Evolutionary conservation across 1,284 basidiomycete species (phyloP).

Genomic region (Tylopilus orsonianus): DNA sequence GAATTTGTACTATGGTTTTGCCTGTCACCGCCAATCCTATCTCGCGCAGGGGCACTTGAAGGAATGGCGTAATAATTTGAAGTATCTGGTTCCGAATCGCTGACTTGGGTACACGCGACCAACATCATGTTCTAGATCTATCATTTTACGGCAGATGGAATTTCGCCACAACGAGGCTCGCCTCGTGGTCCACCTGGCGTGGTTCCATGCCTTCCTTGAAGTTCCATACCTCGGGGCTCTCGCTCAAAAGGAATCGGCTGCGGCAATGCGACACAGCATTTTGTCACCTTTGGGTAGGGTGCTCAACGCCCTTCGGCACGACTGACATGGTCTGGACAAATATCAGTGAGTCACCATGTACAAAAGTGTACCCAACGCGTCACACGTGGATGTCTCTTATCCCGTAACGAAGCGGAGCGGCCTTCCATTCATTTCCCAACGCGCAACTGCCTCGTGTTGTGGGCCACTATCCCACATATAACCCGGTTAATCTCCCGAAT

Average conservation of each 20-base stretch:
- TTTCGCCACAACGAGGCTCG: slow-evolving; percentile 24
- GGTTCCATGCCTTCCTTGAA: slow-evolving; percentile 17
- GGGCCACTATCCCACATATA: slow-evolving; percentile 26
- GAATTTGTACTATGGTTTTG: background rate
- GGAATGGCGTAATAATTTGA: background rate
- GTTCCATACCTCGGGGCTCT: slow-evolving; percentile 6
- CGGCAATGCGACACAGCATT: slow-evolving; percentile 12
- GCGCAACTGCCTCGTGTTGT: slow-evolving; percentile 30
- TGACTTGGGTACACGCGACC: slow-evolving; percentile 15
- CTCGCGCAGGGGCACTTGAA: background rate
- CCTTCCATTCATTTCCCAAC: slow-evolving; percentile 29
- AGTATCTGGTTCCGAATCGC: slow-evolving; percentile 6
- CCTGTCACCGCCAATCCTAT: background rate
- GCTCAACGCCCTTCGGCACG: background rate
- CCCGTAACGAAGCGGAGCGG: slow-evolving; percentile 22
- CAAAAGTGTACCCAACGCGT: slow-evolving; percentile 2
- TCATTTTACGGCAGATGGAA: slow-evolving; percentile 10
- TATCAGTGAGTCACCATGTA: slow-evolving; percentile 8
- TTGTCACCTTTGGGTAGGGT: background rate
- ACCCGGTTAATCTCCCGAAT: slow-evolving; percentile 21
- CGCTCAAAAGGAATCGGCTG: background rate
- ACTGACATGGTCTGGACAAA: background rate
- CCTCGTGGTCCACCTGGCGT: slow-evolving; percentile 32
- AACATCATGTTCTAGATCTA: slow-evolving; percentile 13
- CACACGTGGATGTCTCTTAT: slow-evolving; percentile 15